Base-by-base conservation (phyloP, 2,329 filamentous ascomycete genomes). In the Chrysoporthe deuterocubensis region DNA sequence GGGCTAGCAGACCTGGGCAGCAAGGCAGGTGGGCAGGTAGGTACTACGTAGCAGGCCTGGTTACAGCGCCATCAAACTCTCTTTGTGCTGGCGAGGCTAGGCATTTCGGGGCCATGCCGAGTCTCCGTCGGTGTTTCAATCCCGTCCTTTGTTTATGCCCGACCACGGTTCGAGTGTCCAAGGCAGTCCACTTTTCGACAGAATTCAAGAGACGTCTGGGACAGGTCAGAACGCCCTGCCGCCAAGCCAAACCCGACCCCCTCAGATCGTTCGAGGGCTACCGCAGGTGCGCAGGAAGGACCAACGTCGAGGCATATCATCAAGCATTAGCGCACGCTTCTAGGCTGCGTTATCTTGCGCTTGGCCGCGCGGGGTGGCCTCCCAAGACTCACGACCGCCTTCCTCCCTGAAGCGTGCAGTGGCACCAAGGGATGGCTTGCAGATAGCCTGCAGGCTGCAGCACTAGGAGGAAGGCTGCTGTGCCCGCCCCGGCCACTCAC, bases 331-430 rank as follows among this genome's bases (percentile, higher is more conserved):
- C 32, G 32, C 50, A 9, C 32, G 5, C 14, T 32, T 32, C 13
- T 32, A 7, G 40, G 8, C 13, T 5, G 18, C 13, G 6, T 32
- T 34, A 44, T 44, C 42, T 18, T 14, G 21, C 16, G 57, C 37
- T 21, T 26, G 57, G 50, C 21, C 26, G 57, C 26, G 26, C 26
- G 61, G 62, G 59, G 52, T 50, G 3, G 69, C 62, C 64, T 68
- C 57, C 32, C 59, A 48, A 61, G 43, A 44, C 44, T 13, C 13
- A 7, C 21, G 59, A 67, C 56, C 62, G 50, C 14, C 37, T 44
- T 58, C 37, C 60, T 73, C 72, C 74, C 74, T 75, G 71, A 72
- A 67, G 70, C 72, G 68, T 74, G 74, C 74, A 75, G 70, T 68
- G 68, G 67, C 66, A 61, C 66, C 65, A 60, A 68, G 65, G 26